Percentiles rank a stretch among this genome's conserved stretches.
phyloP scores from a whole-genome alignment of 2,329 filamentous ascomycete genomes.

The Exophiala bonariae region DNA sequence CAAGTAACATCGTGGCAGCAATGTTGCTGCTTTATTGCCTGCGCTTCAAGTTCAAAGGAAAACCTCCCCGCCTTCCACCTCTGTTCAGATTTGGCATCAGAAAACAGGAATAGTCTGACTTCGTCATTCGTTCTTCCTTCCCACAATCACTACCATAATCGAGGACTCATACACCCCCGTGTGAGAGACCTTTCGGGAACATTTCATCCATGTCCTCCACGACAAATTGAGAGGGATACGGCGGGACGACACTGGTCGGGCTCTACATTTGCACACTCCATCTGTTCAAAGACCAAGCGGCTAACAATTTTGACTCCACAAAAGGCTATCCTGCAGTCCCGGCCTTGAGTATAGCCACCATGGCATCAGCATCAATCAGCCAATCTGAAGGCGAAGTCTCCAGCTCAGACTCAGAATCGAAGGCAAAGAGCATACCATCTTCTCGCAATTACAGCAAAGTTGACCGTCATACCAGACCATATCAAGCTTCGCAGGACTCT shows the following conservation, averaged over 20 bases:
- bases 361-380: constrained; percentile 58
- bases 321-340: constrained; percentile 28
- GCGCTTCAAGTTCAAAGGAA: too few relatives aligned
- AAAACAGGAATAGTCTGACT: too few relatives aligned
- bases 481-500: constrained; percentile 32
- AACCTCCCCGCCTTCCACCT: too few relatives aligned
- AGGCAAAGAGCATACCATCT: constrained; percentile 84
- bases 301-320: constrained; percentile 27
- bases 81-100: too few relatives aligned
- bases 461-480: constrained; percentile 89
- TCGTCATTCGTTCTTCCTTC: too few relatives aligned
- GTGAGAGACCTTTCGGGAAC: too few relatives aligned
- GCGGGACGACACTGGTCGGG: constrained; percentile 30
- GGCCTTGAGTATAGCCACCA: constrained; percentile 32
- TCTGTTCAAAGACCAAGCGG: constrained; percentile 22
- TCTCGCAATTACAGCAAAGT: constrained; percentile 75
- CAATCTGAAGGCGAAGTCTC: constrained; percentile 87
- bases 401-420: constrained; percentile 69
- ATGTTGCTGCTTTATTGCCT: too few relatives aligned
- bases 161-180: too few relatives aligned
- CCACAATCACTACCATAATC: too few relatives aligned
- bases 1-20: too few relatives aligned
- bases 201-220: background rate
- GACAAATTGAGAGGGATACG: constrained; percentile 15
- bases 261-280: constrained; percentile 28